A percentile compares a stretch with the other conserved stretches of the same genome.
Evolutionary conservation across 2,329 filamentous ascomycete species (phyloP).

Genomic region (Arachnomyces sp.): DNA sequence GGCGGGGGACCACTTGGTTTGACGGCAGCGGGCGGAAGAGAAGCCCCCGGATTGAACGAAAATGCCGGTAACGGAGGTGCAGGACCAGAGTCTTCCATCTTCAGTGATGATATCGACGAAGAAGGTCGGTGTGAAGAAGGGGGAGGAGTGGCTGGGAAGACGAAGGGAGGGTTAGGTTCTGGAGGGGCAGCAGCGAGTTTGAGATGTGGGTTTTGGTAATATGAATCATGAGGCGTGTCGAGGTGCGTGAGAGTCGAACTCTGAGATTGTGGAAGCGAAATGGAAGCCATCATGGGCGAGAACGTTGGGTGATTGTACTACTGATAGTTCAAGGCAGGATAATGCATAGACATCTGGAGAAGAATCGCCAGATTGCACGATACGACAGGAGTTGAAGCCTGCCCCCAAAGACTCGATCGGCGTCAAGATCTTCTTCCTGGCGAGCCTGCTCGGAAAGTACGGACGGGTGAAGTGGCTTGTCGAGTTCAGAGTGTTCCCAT

Average conservation of each 20-base stretch:
- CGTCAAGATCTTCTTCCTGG: no score
- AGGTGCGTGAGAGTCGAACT: slow-evolving; percentile 17
- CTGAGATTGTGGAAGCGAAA: slow-evolving; percentile 28
- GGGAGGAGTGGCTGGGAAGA: slow-evolving; percentile 46
- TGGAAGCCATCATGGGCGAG: slow-evolving; percentile 26
- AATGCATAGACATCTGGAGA: no score
- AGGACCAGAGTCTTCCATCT: slow-evolving; percentile 45
- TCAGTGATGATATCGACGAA: slow-evolving; percentile 38
- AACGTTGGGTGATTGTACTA: background rate
- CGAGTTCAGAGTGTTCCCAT: slow-evolving; percentile 6
- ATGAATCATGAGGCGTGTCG: slow-evolving; percentile 16
- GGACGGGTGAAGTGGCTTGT: slow-evolving; percentile 2
- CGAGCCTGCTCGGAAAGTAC: background rate
- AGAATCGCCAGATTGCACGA: no score
- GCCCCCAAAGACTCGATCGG: background rate
- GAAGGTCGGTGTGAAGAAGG: slow-evolving; percentile 38
- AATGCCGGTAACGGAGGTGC: slow-evolving; percentile 29
- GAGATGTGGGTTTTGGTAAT: slow-evolving; percentile 19
- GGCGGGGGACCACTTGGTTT: slow-evolving; percentile 43
- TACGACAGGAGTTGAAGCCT: no score
- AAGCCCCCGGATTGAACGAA: slow-evolving; percentile 30
- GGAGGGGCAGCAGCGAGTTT: slow-evolving; percentile 23
- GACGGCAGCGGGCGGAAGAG: slow-evolving; percentile 43
- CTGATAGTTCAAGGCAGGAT: no score
- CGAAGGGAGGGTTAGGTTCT: slow-evolving; percentile 55